Conservation (phyloP, 179 eudicot species). For the Beta corolliflora region DNA sequence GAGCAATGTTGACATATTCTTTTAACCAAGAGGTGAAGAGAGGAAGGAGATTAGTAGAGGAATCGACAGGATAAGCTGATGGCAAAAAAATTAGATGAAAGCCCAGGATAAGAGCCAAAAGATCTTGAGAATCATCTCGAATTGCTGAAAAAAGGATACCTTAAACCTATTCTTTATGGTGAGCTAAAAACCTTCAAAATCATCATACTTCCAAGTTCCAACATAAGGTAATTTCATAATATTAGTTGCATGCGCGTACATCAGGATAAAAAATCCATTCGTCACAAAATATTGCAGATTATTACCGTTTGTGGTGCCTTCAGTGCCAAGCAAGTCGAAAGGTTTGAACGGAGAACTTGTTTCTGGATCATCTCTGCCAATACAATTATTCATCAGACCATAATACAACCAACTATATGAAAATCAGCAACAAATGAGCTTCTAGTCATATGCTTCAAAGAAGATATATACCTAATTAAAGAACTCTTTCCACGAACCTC, state of each 20-base stretch:
- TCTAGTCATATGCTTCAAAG: neutral
- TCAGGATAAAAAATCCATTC: neutral
- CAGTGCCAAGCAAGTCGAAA: constrained; percentile 72
- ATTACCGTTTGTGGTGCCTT: constrained; percentile 63
- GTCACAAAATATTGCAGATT: constrained; percentile 1
- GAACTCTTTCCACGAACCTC: constrained; percentile 83
- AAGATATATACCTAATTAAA: constrained; percentile 51
- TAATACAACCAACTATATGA: neutral
- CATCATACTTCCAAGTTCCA: neutral
- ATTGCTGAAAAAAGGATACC: neutral
- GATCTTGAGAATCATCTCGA: neutral
- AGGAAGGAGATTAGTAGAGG: neutral
- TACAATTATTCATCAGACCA: constrained; percentile 32
- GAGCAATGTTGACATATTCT: neutral
- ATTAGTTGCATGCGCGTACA: neutral
- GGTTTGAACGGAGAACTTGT: constrained; percentile 54
- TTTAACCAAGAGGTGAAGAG: neutral
- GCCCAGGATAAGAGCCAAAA: neutral
- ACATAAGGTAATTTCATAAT: neutral
- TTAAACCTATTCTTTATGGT: neutral
- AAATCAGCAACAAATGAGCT: neutral
- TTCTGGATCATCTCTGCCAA: constrained; percentile 59
- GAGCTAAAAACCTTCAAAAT: neutral
- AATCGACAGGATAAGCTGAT: neutral
- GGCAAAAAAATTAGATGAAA: neutral